Percentiles rank a stretch among this genome's conserved stretches.
Conservation (phyloP, 768 basidiomycete species). For the Tricholoma sp. region DNA sequence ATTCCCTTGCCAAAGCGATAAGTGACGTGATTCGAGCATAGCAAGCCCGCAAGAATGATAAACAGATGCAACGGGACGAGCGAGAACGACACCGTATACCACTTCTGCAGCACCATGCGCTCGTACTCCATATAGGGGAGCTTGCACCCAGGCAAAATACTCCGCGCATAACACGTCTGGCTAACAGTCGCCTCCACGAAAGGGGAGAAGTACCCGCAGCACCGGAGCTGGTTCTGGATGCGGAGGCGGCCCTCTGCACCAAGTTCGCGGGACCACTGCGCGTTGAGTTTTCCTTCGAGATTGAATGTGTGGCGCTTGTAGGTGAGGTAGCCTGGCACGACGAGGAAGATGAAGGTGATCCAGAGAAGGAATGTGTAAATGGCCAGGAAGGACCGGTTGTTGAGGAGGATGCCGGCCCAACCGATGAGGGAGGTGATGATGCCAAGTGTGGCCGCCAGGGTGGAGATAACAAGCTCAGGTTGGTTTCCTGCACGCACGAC, state of each 20-base stretch:
- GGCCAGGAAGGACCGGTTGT: slow-evolving; percentile 80
- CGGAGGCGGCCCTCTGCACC: slow-evolving; percentile 56
- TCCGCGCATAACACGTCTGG: slow-evolving; percentile 71
- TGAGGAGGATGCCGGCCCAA: slow-evolving; percentile 76
- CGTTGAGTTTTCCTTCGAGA: slow-evolving; percentile 76
- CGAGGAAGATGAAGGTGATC: slow-evolving; percentile 66
- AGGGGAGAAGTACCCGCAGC: slow-evolving; percentile 79
- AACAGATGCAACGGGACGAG: slow-evolving; percentile 64
- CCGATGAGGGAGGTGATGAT: slow-evolving; percentile 67
- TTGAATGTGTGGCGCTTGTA: slow-evolving; percentile 75
- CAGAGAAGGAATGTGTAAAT: slow-evolving; percentile 74
- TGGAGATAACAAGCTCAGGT: slow-evolving; percentile 65
- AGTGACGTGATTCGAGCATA: slow-evolving; percentile 82
- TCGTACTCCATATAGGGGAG: slow-evolving; percentile 55
- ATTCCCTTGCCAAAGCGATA: slow-evolving; percentile 86
- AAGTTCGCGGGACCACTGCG: slow-evolving; percentile 66
- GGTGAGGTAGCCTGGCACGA: slow-evolving; percentile 73
- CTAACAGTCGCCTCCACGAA: slow-evolving; percentile 76
- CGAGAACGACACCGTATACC: slow-evolving; percentile 64
- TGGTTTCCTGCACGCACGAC: slow-evolving; percentile 68
- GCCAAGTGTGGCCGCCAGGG: slow-evolving; percentile 54
- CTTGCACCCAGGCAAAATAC: slow-evolving; percentile 72
- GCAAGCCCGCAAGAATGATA: slow-evolving; percentile 56
- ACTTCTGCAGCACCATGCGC: slow-evolving; percentile 45
- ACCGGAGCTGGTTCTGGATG: slow-evolving; percentile 70